Evolutionary conservation across 2,329 filamentous ascomycete species (phyloP), one percentile per base, ranked within the genome.

Genomic region (Colletotrichum tropicicola): DNA sequence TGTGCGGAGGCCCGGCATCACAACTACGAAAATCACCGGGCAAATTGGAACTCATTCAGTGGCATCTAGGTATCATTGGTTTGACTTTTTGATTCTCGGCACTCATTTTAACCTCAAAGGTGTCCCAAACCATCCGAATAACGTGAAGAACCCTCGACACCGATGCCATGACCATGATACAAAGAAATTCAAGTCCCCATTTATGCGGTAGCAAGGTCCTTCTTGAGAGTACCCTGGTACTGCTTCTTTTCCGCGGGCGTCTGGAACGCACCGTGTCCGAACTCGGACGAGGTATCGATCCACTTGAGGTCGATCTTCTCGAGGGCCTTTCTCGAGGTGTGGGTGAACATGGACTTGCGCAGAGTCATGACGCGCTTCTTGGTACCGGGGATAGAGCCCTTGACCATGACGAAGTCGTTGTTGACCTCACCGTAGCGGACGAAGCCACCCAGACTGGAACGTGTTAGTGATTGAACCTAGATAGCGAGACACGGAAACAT

Each of bases 301-400:
- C 96, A 99, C 87, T 99, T 99, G 87, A 99, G 92, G 80, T 95
- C 93, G 82, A 98, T 92, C 93, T 99, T 98, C 92, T 99, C 96
- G 79, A 97, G 89, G 61, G 96, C 93, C 83, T 91, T 94, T 81
- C 96, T 89, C 79, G 92, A 97, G 75, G 94, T 98, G 89, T 99
- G 96, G 69, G 87, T 88, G 90, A 96, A 98, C 89, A 99, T 96
- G 74, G 95, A 97, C 89, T 98, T 99, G 84, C 96, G 92, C 77
- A 99, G 92, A 74, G 96, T 99, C 87, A 98, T 92, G 81, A 99
- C 91, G 81, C 96, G 91, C 94, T 99, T 99, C 94, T 98, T 98
- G 80, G 94, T 91, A 91, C 96, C 96, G 70, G 96, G 96, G 75
- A 97, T 89, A 73, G 93, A 97, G 77, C 96, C 96, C 93, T 99